Percentiles rank a stretch among this genome's conserved stretches.
Conservation (phyloP, 2,329 filamentous ascomycete genomes). For the Simplicillium aogashimaense region DNA sequence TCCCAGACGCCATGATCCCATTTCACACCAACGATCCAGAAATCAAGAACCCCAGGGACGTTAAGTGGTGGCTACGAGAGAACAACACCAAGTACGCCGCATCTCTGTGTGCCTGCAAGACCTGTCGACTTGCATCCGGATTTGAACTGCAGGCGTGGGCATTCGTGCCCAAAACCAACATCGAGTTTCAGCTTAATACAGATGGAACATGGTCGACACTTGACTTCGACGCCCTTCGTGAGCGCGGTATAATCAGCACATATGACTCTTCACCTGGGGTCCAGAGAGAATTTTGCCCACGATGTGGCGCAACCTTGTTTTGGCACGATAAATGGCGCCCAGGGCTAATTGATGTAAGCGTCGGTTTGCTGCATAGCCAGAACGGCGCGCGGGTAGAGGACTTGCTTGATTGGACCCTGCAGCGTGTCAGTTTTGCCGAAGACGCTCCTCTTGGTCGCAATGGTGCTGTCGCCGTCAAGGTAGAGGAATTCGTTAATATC, state of each 20-base stretch:
- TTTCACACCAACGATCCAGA: slow-evolving; percentile 25
- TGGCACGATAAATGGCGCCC: slow-evolving; percentile 45
- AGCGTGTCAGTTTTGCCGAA: slow-evolving; percentile 49
- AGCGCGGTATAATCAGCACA: slow-evolving; percentile 31
- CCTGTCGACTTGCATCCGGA: slow-evolving; percentile 50
- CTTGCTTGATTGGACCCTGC: slow-evolving; percentile 54
- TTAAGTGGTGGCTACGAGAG: slow-evolving; percentile 51
- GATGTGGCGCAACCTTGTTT: slow-evolving; percentile 55
- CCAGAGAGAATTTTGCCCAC: slow-evolving; percentile 49
- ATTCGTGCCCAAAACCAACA: slow-evolving; percentile 51
- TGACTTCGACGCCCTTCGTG: slow-evolving; percentile 23
- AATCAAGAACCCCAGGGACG: slow-evolving; percentile 31
- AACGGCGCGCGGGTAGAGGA: slow-evolving; percentile 44
- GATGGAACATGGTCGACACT: slow-evolving; percentile 11
- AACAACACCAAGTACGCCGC: slow-evolving; percentile 42
- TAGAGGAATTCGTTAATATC: slow-evolving; percentile 14
- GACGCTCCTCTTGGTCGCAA: slow-evolving; percentile 27
- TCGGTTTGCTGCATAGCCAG: slow-evolving; percentile 41
- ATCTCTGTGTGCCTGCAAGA: slow-evolving; percentile 50
- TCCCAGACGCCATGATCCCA: slow-evolving; percentile 43
- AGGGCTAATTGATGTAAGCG: slow-evolving; percentile 52
- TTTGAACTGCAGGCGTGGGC: slow-evolving; percentile 58
- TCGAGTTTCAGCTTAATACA: slow-evolving; percentile 28
- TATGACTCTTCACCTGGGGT: slow-evolving; percentile 46
- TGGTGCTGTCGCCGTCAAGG: slow-evolving; percentile 16